phyloP scores from a whole-genome alignment of 257 asterid genomes.

The Solanum rostratum region DNA sequence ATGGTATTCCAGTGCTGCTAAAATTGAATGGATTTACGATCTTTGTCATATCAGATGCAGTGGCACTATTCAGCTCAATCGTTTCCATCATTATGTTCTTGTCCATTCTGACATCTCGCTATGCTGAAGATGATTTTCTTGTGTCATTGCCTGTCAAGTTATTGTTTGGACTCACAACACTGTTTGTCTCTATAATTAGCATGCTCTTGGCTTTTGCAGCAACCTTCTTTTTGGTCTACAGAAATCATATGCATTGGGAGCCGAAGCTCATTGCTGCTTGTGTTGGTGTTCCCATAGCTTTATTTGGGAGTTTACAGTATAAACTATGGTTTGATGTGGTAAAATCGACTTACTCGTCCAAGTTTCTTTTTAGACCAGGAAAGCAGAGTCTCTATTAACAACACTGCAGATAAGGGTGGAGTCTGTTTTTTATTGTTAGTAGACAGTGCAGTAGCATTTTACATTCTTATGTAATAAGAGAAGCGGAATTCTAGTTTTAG shows the following conservation, averaged over 20 bases:
- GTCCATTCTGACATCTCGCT: background rate
- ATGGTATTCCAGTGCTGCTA: slow-evolving; percentile 11
- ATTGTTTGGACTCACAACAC: background rate
- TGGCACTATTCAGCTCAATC: slow-evolving; percentile 1
- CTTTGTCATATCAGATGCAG: slow-evolving; percentile 11
- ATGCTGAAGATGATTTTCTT: background rate
- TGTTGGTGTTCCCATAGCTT: background rate
- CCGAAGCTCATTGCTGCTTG: background rate
- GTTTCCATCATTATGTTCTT: slow-evolving; percentile 4
- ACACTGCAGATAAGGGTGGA: background rate
- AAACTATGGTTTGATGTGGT: background rate
- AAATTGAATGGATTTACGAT: background rate
- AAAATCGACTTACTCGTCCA: background rate
- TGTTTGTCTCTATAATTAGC: background rate
- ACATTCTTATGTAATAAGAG: background rate
- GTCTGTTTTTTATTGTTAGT: background rate
- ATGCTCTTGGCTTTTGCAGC: background rate
- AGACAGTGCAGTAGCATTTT: background rate
- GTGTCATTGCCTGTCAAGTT: background rate
- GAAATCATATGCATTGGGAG: background rate
- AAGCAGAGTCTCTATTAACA: background rate
- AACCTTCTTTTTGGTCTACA: slow-evolving; percentile 4
- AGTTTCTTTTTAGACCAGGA: background rate
- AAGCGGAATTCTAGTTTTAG: no score
- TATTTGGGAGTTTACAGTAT: background rate